Evolutionary conservation across 2,329 filamentous ascomycete species (phyloP), one percentile per base, ranked within the genome.

Genomic region (Penicillium crustosum): DNA sequence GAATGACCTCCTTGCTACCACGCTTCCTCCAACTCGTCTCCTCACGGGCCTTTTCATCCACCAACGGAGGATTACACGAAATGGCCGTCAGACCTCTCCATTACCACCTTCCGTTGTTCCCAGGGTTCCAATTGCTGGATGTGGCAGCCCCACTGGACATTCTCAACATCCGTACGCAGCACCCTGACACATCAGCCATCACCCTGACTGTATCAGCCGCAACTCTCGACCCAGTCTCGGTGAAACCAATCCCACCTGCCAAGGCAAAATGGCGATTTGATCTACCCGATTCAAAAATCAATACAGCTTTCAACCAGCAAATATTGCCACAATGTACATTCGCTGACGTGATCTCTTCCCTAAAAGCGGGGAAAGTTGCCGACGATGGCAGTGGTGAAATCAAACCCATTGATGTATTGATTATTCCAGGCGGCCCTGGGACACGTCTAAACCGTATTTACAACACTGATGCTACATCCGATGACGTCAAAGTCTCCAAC

Each of bases 21-120:
- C 33, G 17, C 44, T 56, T 25, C 23, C 27, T 35, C 54, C 41
- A 21, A 35, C 43, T 17, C 13, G 6, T 33, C 35, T 29, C 15
- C 13, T 43, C 23, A 29, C 49, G 35, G 8, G 13, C 19, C 8
- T 35, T 41, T 8, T 15, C 29, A 12, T 33, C 31, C 12, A 33
- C 31, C 17, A 49, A 33, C 35, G 9, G 33, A 49, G 33, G 8
- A 47, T 53, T 52, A 31, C 54, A 42, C 49, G 42, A 53, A 21
- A 56, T 56, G 47, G 7, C 42, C 19, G 19, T 39, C 42, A 53
- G 27, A n/a, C 54, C 54, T 47, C 35, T 57, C 19, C 54, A 57
- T 21, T 57, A 57, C 54, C 54, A 57, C 42, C 41, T 57, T 41
- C 49, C 54, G n/a, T 52, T 57, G 12, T 57, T 57, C 27, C 54